phyloP scores from a whole-genome alignment of 2,329 filamentous ascomycete genomes.

The Pleoardoris graminearum region DNA sequence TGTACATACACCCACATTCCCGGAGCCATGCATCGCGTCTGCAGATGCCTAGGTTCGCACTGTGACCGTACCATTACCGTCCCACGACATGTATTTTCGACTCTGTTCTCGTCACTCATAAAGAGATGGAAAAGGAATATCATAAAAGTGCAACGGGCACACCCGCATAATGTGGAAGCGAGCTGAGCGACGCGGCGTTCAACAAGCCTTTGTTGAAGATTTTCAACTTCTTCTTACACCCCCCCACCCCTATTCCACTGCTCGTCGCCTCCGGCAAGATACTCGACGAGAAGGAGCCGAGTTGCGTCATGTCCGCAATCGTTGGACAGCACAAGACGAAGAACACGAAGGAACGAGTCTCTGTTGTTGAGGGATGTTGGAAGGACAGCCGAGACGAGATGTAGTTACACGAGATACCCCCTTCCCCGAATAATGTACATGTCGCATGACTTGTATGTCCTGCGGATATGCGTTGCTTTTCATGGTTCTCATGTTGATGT shows the following conservation, averaged over 20 bases:
- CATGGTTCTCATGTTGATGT: too few species aligned
- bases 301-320: not conserved
- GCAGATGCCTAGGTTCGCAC: not conserved
- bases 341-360: not conserved
- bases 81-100: not conserved
- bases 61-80: too few species aligned
- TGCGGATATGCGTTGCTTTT: too few species aligned
- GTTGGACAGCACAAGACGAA: not conserved
- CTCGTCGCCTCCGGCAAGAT: not conserved
- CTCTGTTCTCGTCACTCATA: not conserved
- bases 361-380: constrained; percentile 15
- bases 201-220: not conserved
- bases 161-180: not conserved
- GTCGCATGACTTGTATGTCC: too few species aligned
- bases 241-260: not conserved
- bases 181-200: not conserved
- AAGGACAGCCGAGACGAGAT: not conserved
- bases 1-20: constrained; percentile 13
- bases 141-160: not conserved
- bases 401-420: constrained; percentile 38
- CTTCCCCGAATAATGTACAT: constrained; percentile 29
- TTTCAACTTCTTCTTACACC: constrained; percentile 1
- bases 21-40: constrained; percentile 7
- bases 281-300: not conserved
- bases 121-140: not conserved